Evolutionary conservation across 495 filamentous ascomycete species (phyloP), one percentile per base, ranked within the genome.

Genomic region (Penicillium subrubescens): DNA sequence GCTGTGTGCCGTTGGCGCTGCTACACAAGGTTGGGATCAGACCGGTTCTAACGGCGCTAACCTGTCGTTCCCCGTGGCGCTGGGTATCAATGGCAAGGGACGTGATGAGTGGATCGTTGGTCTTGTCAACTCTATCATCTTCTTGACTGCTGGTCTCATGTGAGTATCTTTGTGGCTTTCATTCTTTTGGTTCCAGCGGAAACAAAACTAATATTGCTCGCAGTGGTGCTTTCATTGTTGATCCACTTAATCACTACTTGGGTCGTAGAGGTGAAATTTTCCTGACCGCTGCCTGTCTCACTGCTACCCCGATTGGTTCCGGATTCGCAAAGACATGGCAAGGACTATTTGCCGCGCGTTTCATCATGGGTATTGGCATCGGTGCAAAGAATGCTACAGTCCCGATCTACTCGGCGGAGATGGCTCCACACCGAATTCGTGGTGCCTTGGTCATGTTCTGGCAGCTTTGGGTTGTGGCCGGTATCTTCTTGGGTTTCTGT

Each of bases 21-120:
- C 76, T 6, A 79, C 73, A 2, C 76, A 79, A 62, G 84, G 84
- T 33, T 90, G 86, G 88, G 88, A 90, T 73, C 87, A 90, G 67
- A 89, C 88, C 5, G 88, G 87, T 8, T 84, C 84, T 53, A 90
- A 90, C 65, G 88, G 88, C 25, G 88, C 88, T 31, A 89, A 89
- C 62, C 65, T 90, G 62, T 77, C 78, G 8, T 90, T 88, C 71
- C 83, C 82, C 0, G 31, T 70, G 19, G 83, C 81, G 27, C 86
- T 90, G 54, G 79, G 79, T 5, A 83, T 89, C 34, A 73, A 73
- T 1, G 71, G 79, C 5, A 43, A 57, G 21, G 71, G 72, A 5
- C 66, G 60, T 8, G 83, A 90, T 62, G 71, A 79, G 8, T 88
- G 86, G 81, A 79, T 89, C 37, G 77, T 88, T 25, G 87, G 87